Percentiles rank a stretch among this genome's conserved stretches.
Conservation (phyloP, 805 yeast genomes). For the Metschnikowia hibisci region DNA sequence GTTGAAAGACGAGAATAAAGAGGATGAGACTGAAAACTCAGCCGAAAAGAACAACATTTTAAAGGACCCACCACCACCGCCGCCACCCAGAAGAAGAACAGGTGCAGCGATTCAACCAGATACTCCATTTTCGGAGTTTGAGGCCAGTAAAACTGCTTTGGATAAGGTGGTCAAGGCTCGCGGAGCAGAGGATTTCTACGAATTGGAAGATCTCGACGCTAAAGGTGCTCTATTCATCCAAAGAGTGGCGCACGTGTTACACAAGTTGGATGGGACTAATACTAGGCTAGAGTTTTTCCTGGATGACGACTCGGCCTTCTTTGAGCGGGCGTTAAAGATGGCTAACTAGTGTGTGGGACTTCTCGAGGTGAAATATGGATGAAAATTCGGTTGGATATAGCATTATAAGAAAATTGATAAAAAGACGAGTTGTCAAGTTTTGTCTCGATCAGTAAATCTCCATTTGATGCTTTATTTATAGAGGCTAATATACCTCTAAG, state of each 20-base stretch:
- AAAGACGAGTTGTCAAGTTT: too few relatives aligned
- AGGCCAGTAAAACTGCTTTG: conserved; percentile 18
- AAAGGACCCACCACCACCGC: conserved; percentile 6
- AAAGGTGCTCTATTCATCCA: conserved; percentile 39
- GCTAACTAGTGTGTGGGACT: neutral
- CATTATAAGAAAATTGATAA: too few relatives aligned
- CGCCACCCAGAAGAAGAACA: conserved; percentile 13
- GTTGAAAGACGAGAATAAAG: neutral
- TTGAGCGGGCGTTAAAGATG: conserved; percentile 19
- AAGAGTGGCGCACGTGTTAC: conserved; percentile 28
- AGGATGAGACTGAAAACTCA: too few relatives aligned
- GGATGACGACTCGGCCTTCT: conserved; percentile 35
- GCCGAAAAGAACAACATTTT: neutral
- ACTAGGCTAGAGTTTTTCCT: conserved; percentile 31
- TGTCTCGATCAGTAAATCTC: too few relatives aligned
- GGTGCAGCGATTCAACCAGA: neutral
- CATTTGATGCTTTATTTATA: too few relatives aligned
- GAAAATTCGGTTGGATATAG: too few relatives aligned
- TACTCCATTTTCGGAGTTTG: conserved; percentile 30
- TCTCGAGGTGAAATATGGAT: too few relatives aligned
- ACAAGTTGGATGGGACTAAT: conserved; percentile 25
- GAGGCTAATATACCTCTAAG: too few relatives aligned
- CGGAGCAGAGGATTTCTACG: conserved; percentile 24
- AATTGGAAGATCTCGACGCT: conserved; percentile 34
- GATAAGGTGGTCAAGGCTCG: conserved; percentile 25